phyloP scores from a whole-genome alignment of 805 yeast species.

The Allodekkera sacchari region DNA sequence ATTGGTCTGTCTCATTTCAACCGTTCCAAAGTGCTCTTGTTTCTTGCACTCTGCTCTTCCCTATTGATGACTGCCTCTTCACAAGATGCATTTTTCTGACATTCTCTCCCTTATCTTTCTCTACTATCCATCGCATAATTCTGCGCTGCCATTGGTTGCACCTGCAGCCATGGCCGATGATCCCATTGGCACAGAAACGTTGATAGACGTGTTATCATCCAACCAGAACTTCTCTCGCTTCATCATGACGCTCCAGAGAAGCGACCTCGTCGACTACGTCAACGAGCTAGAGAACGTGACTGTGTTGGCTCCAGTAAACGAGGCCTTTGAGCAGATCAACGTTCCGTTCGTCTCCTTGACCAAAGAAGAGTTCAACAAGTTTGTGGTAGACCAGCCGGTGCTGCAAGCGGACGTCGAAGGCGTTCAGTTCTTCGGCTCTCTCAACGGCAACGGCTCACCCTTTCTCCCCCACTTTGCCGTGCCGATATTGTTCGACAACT shows the following conservation, averaged over 20 bases:
- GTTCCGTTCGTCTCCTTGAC: slow-evolving; percentile 3
- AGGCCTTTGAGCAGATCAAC: slow-evolving; percentile 42
- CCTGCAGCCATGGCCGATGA: slow-evolving; percentile 11
- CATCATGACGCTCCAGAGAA: slow-evolving; percentile 49
- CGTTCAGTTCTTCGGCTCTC: slow-evolving; percentile 17
- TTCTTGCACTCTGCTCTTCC: too few species aligned
- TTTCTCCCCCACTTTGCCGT: slow-evolving; percentile 10
- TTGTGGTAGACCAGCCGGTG: slow-evolving; percentile 28
- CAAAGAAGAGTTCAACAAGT: slow-evolving; percentile 16
- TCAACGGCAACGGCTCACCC: slow-evolving; percentile 15
- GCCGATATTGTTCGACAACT: slow-evolving; percentile 28
- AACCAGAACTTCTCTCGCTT: slow-evolving; percentile 62
- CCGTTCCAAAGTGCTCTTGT: too few species aligned
- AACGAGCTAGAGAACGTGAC: slow-evolving; percentile 59
- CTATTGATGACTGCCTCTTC: too few species aligned
- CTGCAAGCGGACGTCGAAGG: slow-evolving; percentile 22
- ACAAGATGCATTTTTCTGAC: too few species aligned
- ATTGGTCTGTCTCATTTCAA: too few species aligned
- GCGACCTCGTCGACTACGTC: slow-evolving; percentile 53
- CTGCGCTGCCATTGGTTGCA: too few species aligned
- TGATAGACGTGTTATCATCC: slow-evolving; percentile 62
- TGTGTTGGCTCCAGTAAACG: slow-evolving; percentile 72
- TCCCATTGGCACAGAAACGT: slow-evolving; percentile 29
- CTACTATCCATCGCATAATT: too few species aligned
- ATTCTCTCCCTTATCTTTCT: neutral